Base-by-base conservation (phyloP, 495 filamentous ascomycete genomes). In the Acidiella bohemica region DNA sequence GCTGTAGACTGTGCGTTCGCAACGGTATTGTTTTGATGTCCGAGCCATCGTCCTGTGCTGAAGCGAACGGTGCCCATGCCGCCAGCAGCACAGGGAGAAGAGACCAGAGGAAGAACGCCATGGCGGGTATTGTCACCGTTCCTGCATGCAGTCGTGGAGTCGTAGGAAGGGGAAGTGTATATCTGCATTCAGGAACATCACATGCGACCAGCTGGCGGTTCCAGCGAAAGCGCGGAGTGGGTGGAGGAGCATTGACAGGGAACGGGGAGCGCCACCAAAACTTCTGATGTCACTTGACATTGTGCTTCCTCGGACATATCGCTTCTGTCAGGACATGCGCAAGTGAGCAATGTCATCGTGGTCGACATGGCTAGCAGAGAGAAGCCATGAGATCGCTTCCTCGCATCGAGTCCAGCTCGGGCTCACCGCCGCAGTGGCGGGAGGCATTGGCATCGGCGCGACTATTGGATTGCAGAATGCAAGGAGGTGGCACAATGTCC, bases 401-500 rank as follows among this genome's bases (percentile, higher is more conserved):
- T 53, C 54, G 5, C 56, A 57, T 37, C 27, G 46, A 23, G 42
- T 42, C 13, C 56, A 59, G 34, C 44, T 59, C 4, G 56, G 22
- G 1, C 28, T 44, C 25, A 53, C 52, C 9, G 55, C 56, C 1
- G 43, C 50, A 1, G 36, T 57, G 2, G 54, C 54, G 7, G 45
- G 45, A 1, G 57, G 44, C 17, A 5, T 57, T 6, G 55, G 55
- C 8, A 52, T 44, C 5, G 44, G 51, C 26, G 49, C 49, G 5
- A 42, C 52, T 12, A 31, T 65, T 18, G 59, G 62, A 10, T 53
- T 55, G 26, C 61, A 64, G 45, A 42, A 52, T 24, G 53, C 53
- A 10, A 41, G 59, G 28, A 46, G 54, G 29, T 52, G 38, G 42
- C 51, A 60, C 30, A 47, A 50, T 24, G 49, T 58, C 8, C 38